phyloP scores from a whole-genome alignment of 768 basidiomycete species.

The Hortiboletus flavorubellus region DNA sequence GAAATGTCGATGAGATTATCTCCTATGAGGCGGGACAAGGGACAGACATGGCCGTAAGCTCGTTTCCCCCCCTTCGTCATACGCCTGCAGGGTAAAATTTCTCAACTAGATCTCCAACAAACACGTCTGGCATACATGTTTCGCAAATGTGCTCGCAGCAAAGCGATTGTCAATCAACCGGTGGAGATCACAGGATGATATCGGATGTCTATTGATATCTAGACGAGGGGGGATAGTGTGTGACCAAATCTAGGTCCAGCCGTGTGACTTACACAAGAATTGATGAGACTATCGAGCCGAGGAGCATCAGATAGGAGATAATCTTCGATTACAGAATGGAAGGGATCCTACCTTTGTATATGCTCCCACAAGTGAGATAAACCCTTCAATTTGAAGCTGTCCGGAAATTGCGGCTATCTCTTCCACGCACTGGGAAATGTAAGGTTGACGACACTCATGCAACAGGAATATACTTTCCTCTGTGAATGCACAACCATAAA shows the following conservation, averaged over 20 bases:
- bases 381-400: slow-evolving; percentile 65
- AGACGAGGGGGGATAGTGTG: slow-evolving; percentile 1
- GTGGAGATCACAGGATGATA: slow-evolving; percentile 65
- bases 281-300: slow-evolving; percentile 64
- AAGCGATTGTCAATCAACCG: slow-evolving; percentile 65
- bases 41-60: slow-evolving; percentile 23
- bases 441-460: slow-evolving; percentile 11
- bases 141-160: slow-evolving; percentile 65
- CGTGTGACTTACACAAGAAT: slow-evolving; percentile 65
- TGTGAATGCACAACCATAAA: slow-evolving; percentile 70
- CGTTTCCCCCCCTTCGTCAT: slow-evolving; percentile 60
- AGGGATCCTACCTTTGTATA: slow-evolving; percentile 58
- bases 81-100: slow-evolving; percentile 45
- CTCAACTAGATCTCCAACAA: slow-evolving; percentile 2
- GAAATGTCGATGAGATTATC: slow-evolving; percentile 6
- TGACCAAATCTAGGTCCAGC: not conserved
- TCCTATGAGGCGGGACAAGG: slow-evolving; percentile 9
- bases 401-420: slow-evolving; percentile 51
- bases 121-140: slow-evolving; percentile 48
- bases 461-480: slow-evolving; percentile 47
- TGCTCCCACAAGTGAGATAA: slow-evolving; percentile 78
- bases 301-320: slow-evolving; percentile 19
- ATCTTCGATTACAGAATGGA: slow-evolving; percentile 15
- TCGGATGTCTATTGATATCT: slow-evolving; percentile 81
- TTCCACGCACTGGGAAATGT: slow-evolving; percentile 58